A percentile compares a stretch with the other conserved stretches of the same genome.
Evolutionary conservation across 768 basidiomycete species (phyloP).

Genomic region (Crassisporium funariophilum): DNA sequence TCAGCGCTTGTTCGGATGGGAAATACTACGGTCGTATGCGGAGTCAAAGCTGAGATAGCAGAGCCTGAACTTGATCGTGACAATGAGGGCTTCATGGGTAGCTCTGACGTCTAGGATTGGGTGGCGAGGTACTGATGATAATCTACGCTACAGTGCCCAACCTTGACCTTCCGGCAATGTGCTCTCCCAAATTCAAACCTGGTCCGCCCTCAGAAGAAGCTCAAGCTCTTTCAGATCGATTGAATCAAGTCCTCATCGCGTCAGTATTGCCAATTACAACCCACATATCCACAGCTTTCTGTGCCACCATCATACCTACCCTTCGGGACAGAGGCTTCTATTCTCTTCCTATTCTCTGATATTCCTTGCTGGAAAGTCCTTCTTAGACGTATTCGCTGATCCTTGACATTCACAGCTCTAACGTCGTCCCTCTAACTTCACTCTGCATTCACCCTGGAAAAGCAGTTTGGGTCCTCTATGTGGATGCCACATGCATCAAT

Average conservation of each 20-base stretch:
- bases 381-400: too few species aligned
- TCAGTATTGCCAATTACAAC: slow-evolving; percentile 36
- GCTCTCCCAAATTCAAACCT: slow-evolving; percentile 91
- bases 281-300: neutral
- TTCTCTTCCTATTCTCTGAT: too few species aligned
- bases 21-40: slow-evolving; percentile 93
- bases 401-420: slow-evolving; percentile 48
- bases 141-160: slow-evolving; percentile 79
- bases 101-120: too few species aligned
- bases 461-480: slow-evolving; percentile 91
- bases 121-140: too few species aligned
- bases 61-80: slow-evolving; percentile 83
- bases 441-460: slow-evolving; percentile 82
- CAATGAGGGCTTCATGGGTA: slow-evolving; percentile 82
- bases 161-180: slow-evolving; percentile 90
- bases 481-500: slow-evolving; percentile 95
- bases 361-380: too few species aligned
- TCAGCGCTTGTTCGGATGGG: slow-evolving; percentile 91
- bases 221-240: slow-evolving; percentile 81
- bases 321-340: too few species aligned
- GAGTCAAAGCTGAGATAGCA: slow-evolving; percentile 93
- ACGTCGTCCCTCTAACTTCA: slow-evolving; percentile 60
- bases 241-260: slow-evolving; percentile 79
- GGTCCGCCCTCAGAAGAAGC: slow-evolving; percentile 96
- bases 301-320: neutral